Evolutionary conservation across 1,284 basidiomycete genomes (phyloP).

Genomic region (Ceratobasidium sp.): DNA sequence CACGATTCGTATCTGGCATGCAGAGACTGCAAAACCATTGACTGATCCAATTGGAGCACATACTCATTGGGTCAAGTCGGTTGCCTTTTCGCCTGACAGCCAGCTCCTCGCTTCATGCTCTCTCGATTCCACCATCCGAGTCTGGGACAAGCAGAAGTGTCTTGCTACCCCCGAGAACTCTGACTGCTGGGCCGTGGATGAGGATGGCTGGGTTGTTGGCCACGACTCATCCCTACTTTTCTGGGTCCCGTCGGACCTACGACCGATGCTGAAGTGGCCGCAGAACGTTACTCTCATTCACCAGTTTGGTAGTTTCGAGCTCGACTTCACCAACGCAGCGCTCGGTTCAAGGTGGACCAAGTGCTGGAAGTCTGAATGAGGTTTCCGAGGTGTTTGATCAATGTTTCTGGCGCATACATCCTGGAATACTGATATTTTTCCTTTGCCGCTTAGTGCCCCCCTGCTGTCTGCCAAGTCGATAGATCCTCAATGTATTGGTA

Average conservation of each 20-base stretch:
- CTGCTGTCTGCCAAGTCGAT: too few species aligned
- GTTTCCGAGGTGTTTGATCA: too few species aligned
- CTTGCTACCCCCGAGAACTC: neutral
- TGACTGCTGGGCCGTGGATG: neutral
- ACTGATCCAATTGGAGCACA: too few species aligned
- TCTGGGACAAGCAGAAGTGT: neutral
- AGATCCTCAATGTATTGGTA: too few species aligned
- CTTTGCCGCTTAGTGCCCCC: too few species aligned
- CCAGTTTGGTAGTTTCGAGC: neutral
- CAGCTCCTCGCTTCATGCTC: neutral
- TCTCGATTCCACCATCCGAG: neutral
- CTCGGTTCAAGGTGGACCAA: conserved; percentile 4
- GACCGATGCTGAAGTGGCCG: conserved; percentile 1
- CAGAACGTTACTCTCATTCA: neutral
- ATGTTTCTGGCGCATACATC: too few species aligned
- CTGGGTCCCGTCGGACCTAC: conserved; percentile 17
- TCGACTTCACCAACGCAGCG: conserved; percentile 3
- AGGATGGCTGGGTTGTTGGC: neutral
- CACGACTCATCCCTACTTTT: neutral
- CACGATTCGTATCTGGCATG: conserved; percentile 46
- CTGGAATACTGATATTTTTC: too few species aligned
- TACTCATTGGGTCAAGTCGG: neutral
- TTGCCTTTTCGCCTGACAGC: neutral
- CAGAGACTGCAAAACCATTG: neutral
- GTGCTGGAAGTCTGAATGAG: neutral